Percentiles rank a stretch among this genome's conserved stretches.
Evolutionary conservation across 441 rosid genomes (phyloP).

Genomic region (Corymbia calophylla): DNA sequence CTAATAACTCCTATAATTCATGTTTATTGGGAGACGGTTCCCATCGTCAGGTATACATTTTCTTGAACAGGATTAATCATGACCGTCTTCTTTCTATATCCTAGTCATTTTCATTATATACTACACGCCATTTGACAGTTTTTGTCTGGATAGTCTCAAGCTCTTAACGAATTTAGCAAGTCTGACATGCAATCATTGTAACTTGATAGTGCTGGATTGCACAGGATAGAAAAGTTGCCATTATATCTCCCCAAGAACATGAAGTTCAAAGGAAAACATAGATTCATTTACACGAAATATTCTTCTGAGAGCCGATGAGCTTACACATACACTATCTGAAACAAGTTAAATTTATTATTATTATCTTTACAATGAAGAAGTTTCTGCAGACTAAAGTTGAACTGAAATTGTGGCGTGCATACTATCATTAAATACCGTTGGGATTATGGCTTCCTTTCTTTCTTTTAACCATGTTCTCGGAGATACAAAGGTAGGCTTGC

Average conservation of each 20-base stretch:
- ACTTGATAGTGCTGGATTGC: background rate
- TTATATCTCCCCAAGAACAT: background rate
- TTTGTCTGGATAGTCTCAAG: background rate
- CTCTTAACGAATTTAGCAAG: background rate
- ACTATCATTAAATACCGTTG: background rate
- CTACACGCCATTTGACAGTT: background rate
- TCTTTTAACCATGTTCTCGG: slow-evolving; percentile 13
- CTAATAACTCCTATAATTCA: slow-evolving; percentile 29
- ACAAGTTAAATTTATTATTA: background rate
- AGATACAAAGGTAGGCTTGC: slow-evolving; percentile 30
- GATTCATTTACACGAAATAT: background rate
- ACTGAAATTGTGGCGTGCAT: background rate
- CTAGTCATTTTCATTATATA: background rate
- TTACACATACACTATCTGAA: background rate
- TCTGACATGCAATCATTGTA: background rate
- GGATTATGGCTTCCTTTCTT: background rate
- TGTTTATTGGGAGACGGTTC: slow-evolving; percentile 21
- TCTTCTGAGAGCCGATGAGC: background rate
- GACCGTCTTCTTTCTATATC: background rate
- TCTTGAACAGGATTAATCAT: background rate
- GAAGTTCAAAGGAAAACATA: background rate
- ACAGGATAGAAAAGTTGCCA: background rate
- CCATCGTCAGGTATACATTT: slow-evolving; percentile 20
- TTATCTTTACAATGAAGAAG: background rate
- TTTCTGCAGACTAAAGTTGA: background rate